Conservation (phyloP, 805 yeast genomes). For the Cyberlindnera euphorbiiphila region DNA sequence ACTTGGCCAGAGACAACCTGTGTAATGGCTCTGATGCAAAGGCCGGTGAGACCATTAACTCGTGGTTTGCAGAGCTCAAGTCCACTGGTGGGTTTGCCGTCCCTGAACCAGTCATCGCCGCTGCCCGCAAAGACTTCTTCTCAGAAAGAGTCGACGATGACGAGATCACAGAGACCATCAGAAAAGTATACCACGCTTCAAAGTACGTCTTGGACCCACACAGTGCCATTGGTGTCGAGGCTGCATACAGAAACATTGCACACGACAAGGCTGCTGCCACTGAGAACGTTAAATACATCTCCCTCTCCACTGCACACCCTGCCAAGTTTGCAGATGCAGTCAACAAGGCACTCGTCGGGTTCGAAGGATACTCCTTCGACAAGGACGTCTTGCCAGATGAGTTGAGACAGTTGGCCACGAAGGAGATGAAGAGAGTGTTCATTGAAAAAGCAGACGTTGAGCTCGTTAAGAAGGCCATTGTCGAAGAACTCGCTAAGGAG, state of each 20-base stretch:
- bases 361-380: conserved; percentile 79
- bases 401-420: conserved; percentile 62
- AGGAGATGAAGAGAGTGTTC: conserved; percentile 70
- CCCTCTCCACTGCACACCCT: conserved; percentile 97
- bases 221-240: conserved; percentile 89
- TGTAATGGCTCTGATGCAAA: conserved; percentile 46
- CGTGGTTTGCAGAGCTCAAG: conserved; percentile 80
- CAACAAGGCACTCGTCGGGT: conserved; percentile 63
- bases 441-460: conserved; percentile 71
- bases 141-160: conserved; percentile 78
- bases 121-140: conserved; percentile 66
- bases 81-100: conserved; percentile 72
- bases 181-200: conserved; percentile 55
- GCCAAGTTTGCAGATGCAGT: conserved; percentile 98
- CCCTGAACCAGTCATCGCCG: conserved; percentile 55
- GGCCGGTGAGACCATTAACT: conserved; percentile 70
- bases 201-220: conserved; percentile 93
- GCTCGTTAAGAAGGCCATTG: conserved; percentile 69
- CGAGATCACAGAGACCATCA: conserved; percentile 78
- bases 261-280: conserved; percentile 38
- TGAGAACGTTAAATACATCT: conserved; percentile 48
- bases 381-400: conserved; percentile 86
- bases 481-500: conserved; percentile 56
- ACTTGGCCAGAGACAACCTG: conserved; percentile 71
- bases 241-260: conserved; percentile 60